Evolutionary conservation across 257 asterid species (phyloP).

Genomic region (Cruciata laevipes): DNA sequence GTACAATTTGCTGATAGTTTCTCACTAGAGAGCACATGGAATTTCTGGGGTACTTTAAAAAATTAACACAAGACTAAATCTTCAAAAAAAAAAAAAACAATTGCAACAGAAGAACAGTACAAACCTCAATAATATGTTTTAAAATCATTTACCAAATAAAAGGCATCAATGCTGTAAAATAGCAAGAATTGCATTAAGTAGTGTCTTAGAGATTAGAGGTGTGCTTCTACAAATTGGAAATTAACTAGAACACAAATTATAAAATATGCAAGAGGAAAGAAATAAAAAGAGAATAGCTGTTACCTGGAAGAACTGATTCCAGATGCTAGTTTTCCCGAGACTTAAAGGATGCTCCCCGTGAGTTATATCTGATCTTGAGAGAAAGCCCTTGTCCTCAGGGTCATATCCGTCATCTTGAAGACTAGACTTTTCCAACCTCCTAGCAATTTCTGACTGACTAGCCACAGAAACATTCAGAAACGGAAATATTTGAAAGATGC

Average conservation of each 20-base stretch:
- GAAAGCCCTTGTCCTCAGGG: constrained; percentile 51
- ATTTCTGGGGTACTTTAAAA: neutral
- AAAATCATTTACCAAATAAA: neutral
- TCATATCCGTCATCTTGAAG: constrained; percentile 49
- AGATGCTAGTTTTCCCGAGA: constrained; percentile 82
- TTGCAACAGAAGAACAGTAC: neutral
- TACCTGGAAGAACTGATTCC: constrained; percentile 97
- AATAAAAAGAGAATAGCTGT: constrained; percentile 7
- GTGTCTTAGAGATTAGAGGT: neutral
- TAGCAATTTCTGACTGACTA: constrained; percentile 91
- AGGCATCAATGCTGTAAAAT: neutral
- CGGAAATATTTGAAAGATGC: constrained; percentile 30
- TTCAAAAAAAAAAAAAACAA: neutral
- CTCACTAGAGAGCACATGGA: neutral
- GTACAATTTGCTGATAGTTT: neutral
- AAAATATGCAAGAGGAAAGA: neutral
- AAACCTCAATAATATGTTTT: neutral
- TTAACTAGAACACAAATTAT: neutral
- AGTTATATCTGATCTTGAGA: constrained; percentile 77
- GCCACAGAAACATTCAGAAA: constrained; percentile 75
- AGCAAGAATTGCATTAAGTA: neutral
- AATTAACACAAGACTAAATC: too few relatives aligned
- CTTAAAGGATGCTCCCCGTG: constrained; percentile 95
- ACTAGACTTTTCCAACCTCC: constrained; percentile 76
- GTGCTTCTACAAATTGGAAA: neutral